Evolutionary conservation across 495 filamentous ascomycete species (phyloP).

Genomic region (Astrocystis sublimbata): DNA sequence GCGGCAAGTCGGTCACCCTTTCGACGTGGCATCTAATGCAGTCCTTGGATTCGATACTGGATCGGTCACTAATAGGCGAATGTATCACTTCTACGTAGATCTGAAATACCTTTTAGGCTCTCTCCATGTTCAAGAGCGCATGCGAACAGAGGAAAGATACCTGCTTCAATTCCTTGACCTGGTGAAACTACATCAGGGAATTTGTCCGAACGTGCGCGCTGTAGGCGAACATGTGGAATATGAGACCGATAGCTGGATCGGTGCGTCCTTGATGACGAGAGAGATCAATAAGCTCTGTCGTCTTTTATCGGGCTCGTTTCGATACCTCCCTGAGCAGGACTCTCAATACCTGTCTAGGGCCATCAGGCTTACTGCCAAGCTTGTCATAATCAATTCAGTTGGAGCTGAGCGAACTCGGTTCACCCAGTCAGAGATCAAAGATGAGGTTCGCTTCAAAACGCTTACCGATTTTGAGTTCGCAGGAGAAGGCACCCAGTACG

Average conservation of each 20-base stretch:
- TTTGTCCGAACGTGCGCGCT: constrained; percentile 89
- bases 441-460: constrained; percentile 75
- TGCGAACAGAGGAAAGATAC: constrained; percentile 82
- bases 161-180: constrained; percentile 92
- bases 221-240: constrained; percentile 97
- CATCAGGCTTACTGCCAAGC: constrained; percentile 73
- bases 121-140: constrained; percentile 77
- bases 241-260: constrained; percentile 97
- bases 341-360: constrained; percentile 65
- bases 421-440: constrained; percentile 83
- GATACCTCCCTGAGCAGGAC: constrained; percentile 60
- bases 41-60: constrained; percentile 90
- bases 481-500: constrained; percentile 53
- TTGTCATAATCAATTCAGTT: constrained; percentile 79
- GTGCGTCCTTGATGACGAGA: constrained; percentile 86
- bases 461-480: constrained; percentile 82
- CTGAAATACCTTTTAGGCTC: constrained; percentile 86
- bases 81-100: constrained; percentile 96
- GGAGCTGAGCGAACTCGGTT: constrained; percentile 89
- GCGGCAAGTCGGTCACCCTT: constrained; percentile 89
- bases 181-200: constrained; percentile 92
- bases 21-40: constrained; percentile 78
- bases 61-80: constrained; percentile 86
- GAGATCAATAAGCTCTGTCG: constrained; percentile 92
- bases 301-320: constrained; percentile 85